Evolutionary conservation across 2,329 filamentous ascomycete species (phyloP).

Genomic region (Trichoderma breve): DNA sequence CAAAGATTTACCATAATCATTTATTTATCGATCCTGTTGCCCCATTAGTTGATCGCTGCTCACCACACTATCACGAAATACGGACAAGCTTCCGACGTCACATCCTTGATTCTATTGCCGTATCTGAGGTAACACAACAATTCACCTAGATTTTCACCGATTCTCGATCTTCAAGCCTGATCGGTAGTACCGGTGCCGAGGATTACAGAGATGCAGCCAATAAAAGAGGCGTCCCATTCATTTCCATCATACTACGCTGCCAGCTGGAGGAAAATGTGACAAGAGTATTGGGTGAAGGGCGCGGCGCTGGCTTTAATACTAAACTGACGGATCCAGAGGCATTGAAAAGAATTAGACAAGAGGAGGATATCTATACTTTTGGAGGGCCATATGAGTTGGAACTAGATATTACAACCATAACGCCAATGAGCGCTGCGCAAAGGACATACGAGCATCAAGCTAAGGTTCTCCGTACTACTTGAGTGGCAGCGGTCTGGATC

Average conservation of each 20-base stretch:
- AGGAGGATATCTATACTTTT: not conserved
- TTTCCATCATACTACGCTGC: not conserved
- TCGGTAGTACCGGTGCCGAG: not conserved
- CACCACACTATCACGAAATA: not conserved
- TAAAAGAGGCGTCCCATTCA: not conserved
- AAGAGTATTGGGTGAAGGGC: not conserved
- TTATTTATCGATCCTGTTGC: not conserved
- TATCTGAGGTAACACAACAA: not conserved
- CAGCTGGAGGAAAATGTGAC: not conserved
- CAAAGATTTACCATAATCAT: not conserved
- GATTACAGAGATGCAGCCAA: not conserved
- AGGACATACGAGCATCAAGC: not conserved
- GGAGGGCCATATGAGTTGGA: not conserved
- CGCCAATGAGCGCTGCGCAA: not conserved
- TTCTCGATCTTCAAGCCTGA: not conserved
- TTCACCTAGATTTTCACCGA: not conserved
- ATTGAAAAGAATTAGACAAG: not conserved
- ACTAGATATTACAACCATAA: not conserved
- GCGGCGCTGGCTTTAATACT: not conserved
- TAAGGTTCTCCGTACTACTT: not conserved
- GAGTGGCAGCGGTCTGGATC: too few species aligned
- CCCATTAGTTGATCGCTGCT: not conserved
- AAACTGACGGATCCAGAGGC: not conserved
- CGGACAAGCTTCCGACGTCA: not conserved
- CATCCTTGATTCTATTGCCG: not conserved